These are phyloP conservation scores for Pezicula radicicola DNA, from an alignment of 2,329 filamentous ascomycete species.

Conservation along the genomic window DNA sequence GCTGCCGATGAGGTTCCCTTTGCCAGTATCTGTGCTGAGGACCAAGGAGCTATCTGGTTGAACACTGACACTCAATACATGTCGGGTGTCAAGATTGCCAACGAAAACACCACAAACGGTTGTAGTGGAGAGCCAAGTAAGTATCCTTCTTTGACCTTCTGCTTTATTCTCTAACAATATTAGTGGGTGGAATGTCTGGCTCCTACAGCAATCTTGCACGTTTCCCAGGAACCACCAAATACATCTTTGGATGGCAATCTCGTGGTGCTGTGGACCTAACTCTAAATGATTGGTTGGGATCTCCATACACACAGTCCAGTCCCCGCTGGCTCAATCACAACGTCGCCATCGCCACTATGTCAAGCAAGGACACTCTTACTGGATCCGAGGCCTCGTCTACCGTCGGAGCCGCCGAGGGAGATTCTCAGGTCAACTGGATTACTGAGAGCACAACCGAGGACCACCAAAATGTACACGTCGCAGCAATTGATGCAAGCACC, in stretches of 20 bases:
- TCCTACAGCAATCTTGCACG: slow-evolving; percentile 56
- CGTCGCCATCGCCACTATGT: slow-evolving; percentile 54
- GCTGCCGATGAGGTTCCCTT: slow-evolving; percentile 56
- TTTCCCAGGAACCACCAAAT: slow-evolving; percentile 47
- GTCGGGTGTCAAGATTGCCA: slow-evolving; percentile 57
- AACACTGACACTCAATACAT: slow-evolving; percentile 59
- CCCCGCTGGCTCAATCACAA: slow-evolving; percentile 43
- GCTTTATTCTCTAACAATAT: neutral
- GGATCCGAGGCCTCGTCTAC: slow-evolving; percentile 50
- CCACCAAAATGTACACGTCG: slow-evolving; percentile 56
- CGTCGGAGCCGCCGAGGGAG: slow-evolving; percentile 50
- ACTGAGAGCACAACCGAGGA: slow-evolving; percentile 46
- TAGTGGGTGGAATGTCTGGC: slow-evolving; percentile 56
- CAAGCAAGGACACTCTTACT: slow-evolving; percentile 54
- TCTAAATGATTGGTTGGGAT: slow-evolving; percentile 55
- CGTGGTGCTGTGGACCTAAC: slow-evolving; percentile 54
- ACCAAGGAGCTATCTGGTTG: slow-evolving; percentile 62
- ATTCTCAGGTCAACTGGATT: slow-evolving; percentile 58
- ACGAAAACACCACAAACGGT: slow-evolving; percentile 60
- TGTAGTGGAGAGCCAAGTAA: slow-evolving; percentile 48
- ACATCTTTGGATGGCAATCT: slow-evolving; percentile 62
- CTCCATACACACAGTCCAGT: slow-evolving; percentile 46
- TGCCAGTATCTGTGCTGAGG: slow-evolving; percentile 57
- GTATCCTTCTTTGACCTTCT: neutral
- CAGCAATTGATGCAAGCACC: slow-evolving; percentile 47